These are phyloP conservation scores for Onygenales sp. DNA, from an alignment of 2,329 filamentous ascomycete species.

Conservation along the genomic window DNA sequence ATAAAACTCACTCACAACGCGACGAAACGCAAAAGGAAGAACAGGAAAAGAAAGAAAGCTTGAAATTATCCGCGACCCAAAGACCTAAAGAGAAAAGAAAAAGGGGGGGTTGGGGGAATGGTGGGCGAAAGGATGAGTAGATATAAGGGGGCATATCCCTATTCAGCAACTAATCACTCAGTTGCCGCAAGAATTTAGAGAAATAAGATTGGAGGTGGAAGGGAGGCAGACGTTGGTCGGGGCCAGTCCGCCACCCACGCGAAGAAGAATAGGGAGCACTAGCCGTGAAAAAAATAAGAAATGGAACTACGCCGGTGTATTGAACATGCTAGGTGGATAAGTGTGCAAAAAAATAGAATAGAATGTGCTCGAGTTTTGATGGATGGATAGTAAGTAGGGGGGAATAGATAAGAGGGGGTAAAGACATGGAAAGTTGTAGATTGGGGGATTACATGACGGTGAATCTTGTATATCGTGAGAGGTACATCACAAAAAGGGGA, in stretches of 20 bases:
- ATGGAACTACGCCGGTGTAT: slow-evolving; percentile 6
- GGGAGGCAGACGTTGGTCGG: too few species aligned
- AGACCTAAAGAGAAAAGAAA: background rate
- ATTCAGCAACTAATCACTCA: too few species aligned
- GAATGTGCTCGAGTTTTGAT: background rate
- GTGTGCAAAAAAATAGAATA: background rate
- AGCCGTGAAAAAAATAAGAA: background rate
- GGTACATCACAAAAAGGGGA: slow-evolving; percentile 16
- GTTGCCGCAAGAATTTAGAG: too few species aligned
- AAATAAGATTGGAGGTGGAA: too few species aligned
- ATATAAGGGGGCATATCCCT: too few species aligned
- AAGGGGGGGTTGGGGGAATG: background rate
- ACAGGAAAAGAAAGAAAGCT: slow-evolving; percentile 1
- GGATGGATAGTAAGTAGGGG: background rate
- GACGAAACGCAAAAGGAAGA: background rate
- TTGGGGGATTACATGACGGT: slow-evolving; percentile 37
- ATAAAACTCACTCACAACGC: too few species aligned
- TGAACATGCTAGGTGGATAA: slow-evolving; percentile 5
- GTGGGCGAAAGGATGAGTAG: too few species aligned
- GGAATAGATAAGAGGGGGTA: background rate
- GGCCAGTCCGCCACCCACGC: background rate
- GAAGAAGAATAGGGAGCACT: background rate
- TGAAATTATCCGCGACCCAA: slow-evolving; percentile 1
- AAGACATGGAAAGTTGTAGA: slow-evolving; percentile 2
- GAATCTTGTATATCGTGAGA: slow-evolving; percentile 37